Base-by-base conservation (phyloP, 257 asterid species). In the Nicotiana knightiana region DNA sequence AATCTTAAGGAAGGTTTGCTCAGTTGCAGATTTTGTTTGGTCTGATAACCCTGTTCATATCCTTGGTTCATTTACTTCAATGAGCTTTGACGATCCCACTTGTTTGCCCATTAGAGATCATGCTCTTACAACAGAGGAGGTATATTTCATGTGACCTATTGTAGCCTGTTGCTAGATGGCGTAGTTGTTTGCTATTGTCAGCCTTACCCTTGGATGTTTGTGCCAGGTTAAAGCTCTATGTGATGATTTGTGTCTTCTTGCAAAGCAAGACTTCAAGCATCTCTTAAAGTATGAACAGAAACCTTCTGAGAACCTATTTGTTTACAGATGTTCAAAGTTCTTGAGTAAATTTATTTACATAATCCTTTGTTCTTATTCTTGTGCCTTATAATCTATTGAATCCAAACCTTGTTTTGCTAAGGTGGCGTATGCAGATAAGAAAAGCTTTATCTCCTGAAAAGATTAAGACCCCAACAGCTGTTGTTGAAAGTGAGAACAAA, bases 261-360 rank as follows among this genome's bases (percentile, higher is more conserved):
- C 98, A 81, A 96, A 93, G 90, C 98, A 96, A 88, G 98, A 94
- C 63, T 93, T 96, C 81, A 94, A 90, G 92, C 87, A 91, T 90
- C 90, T 94, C 75, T 37, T 96, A 46, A 96, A 92, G 99, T 96
- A 90, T 86, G 94, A 55, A 48, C 77, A 51, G 12, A 39, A 57
- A 10, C 59, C 15, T 39, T 46, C 11, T 64, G 79, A 39, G 66
- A 28, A 43, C 62, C 67, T 79, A 17, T 16, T 51, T 3, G 24
- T 80, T 59, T 35, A 51, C 17, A 75, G 28, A 43, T 28, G 62
- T 37, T 59, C 59, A 46, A 39, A 13, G 61, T 16, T 67, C 35
- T 32, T 63, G 54, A 43, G 17, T n/a, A 54, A 37, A 3, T 77
- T 64, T 79, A n/a, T 54, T 81, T 73, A 32, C 21, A 12, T 66